These are phyloP conservation scores for Microcos paniculata DNA, from an alignment of 345 rosid species.

Conservation along the genomic window DNA sequence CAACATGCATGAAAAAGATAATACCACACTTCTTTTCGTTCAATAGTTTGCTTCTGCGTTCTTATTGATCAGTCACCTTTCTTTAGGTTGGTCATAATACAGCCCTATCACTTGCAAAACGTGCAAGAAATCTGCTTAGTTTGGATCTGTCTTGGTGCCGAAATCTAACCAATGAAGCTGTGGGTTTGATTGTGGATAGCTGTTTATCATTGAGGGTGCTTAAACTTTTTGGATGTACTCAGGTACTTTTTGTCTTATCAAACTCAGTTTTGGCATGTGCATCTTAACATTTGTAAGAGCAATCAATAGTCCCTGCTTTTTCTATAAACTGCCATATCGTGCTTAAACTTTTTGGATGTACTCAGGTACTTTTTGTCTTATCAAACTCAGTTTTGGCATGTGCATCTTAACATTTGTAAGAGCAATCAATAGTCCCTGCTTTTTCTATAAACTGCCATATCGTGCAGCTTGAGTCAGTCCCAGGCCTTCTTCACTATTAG, in stretches of 20 bases:
- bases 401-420: background rate
- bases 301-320: background rate
- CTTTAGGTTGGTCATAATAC: constrained; percentile 68
- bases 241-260: constrained; percentile 41
- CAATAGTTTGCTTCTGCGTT: background rate
- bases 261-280: background rate
- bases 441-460: background rate
- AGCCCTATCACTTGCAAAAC: constrained; percentile 62
- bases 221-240: constrained; percentile 85
- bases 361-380: constrained; percentile 50
- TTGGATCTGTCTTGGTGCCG: constrained; percentile 90
- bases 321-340: constrained; percentile 12
- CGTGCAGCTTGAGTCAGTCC: background rate
- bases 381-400: background rate
- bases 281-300: background rate
- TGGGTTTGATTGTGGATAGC: constrained; percentile 84
- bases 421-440: background rate
- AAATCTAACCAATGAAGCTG: constrained; percentile 55
- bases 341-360: constrained; percentile 83
- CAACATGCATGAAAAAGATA: background rate
- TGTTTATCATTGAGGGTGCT: constrained; percentile 65
- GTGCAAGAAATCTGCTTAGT: constrained; percentile 44
- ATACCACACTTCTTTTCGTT: background rate
- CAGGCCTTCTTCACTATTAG: background rate
- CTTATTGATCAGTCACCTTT: background rate